Evolutionary conservation across 768 basidiomycete species (phyloP).

Genomic region (Fomitopsis serialis): DNA sequence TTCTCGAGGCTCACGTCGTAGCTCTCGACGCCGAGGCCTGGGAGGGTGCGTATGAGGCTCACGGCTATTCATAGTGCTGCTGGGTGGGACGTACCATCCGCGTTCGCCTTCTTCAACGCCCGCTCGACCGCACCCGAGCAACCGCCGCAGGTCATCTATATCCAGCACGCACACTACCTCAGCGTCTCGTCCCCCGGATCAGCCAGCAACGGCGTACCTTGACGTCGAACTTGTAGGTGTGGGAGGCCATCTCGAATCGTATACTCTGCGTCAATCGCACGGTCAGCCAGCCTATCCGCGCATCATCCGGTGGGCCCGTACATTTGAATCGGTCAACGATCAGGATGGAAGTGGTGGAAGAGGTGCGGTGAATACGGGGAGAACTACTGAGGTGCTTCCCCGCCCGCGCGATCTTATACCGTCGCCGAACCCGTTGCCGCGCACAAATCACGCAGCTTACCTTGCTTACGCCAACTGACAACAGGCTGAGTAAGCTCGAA

Average conservation of each 20-base stretch:
- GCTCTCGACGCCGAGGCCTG: slow-evolving; percentile 37
- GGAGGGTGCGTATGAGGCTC: neutral
- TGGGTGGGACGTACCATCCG: slow-evolving; percentile 1
- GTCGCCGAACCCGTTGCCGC: neutral
- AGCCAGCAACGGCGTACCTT: slow-evolving; percentile 44
- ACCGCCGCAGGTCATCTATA: slow-evolving; percentile 80
- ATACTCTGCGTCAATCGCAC: too few species aligned
- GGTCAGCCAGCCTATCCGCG: too few species aligned
- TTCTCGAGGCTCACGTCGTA: slow-evolving; percentile 61
- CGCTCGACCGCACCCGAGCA: slow-evolving; percentile 81
- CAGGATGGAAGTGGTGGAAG: neutral
- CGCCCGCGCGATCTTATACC: neutral
- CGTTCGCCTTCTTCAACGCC: slow-evolving; percentile 66
- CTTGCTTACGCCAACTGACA: neutral
- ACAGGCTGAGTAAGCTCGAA: neutral
- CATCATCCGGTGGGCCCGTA: too few species aligned
- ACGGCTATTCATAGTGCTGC: slow-evolving; percentile 6
- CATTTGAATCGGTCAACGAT: neutral
- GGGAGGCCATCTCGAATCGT: slow-evolving; percentile 28
- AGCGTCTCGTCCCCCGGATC: neutral
- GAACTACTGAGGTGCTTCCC: neutral
- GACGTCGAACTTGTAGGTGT: slow-evolving; percentile 74
- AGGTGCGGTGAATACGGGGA: neutral
- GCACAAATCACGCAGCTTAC: neutral
- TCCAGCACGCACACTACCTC: neutral